Conservation (phyloP, 2,329 filamentous ascomycete genomes). For the Aspergillus clavatus region DNA sequence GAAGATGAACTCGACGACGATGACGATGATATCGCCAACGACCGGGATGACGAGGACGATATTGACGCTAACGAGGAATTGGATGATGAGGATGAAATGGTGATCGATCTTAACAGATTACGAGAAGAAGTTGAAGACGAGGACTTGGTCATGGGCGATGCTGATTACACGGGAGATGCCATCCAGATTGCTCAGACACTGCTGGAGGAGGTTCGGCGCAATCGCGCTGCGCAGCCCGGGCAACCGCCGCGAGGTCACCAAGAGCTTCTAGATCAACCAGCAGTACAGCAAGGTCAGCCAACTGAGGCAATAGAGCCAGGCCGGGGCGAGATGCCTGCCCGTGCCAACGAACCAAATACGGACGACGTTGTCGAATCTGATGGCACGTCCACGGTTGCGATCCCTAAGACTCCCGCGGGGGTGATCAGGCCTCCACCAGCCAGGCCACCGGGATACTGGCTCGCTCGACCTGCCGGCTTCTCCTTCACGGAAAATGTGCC, state of each 20-base stretch:
- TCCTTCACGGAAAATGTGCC: slow-evolving; percentile 58
- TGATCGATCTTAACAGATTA: slow-evolving; percentile 19
- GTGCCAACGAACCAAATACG: slow-evolving; percentile 13
- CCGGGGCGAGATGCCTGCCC: slow-evolving; percentile 6
- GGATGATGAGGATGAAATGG: slow-evolving; percentile 42
- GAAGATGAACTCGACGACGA: slow-evolving; percentile 41
- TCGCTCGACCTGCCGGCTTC: slow-evolving; percentile 71
- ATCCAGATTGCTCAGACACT: slow-evolving; percentile 74
- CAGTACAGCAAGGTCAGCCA: slow-evolving; percentile 1
- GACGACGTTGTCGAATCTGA: slow-evolving; percentile 13
- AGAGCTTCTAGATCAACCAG: slow-evolving; percentile 21
- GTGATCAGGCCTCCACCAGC: slow-evolving; percentile 39
- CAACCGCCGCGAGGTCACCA: slow-evolving; percentile 20
- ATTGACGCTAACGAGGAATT: slow-evolving; percentile 39
- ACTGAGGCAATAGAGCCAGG: too few relatives aligned
- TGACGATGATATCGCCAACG: slow-evolving; percentile 34
- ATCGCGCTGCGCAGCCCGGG: slow-evolving; percentile 1
- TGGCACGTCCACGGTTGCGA: slow-evolving; percentile 47
- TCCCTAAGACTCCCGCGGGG: slow-evolving; percentile 73
- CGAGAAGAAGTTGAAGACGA: slow-evolving; percentile 28
- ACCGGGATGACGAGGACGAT: slow-evolving; percentile 46
- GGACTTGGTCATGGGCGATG: slow-evolving; percentile 51
- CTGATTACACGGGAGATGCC: slow-evolving; percentile 51
- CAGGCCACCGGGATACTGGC: slow-evolving; percentile 71
- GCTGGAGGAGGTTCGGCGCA: slow-evolving; percentile 61